A percentile compares a stretch with the other conserved stretches of the same genome.
Conservation (phyloP, 2,329 filamentous ascomycete genomes). For the Colletotrichum chlorophyti region DNA sequence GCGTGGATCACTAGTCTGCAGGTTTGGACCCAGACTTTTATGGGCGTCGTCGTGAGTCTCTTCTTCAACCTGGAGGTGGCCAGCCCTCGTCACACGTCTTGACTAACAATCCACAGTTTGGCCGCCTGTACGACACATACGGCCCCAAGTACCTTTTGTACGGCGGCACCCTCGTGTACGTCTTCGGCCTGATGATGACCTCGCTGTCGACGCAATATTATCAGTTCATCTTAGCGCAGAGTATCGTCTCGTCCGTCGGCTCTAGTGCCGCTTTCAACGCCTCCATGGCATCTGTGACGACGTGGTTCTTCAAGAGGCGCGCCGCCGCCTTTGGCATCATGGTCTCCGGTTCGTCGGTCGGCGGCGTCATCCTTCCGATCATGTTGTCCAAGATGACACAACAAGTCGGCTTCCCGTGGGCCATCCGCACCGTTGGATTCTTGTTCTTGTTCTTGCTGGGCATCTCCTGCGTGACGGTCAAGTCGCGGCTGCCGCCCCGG, state of each 20-base stretch:
- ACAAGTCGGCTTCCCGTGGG: constrained; percentile 53
- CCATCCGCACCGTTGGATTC: constrained; percentile 54
- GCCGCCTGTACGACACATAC: constrained; percentile 69
- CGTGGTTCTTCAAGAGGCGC: constrained; percentile 60
- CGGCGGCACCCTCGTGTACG: constrained; percentile 60
- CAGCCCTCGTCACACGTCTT: too few species aligned
- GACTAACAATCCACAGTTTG: constrained; percentile 44
- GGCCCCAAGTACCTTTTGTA: constrained; percentile 66
- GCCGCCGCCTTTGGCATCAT: constrained; percentile 61
- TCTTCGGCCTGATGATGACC: constrained; percentile 72
- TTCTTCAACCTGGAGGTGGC: constrained; percentile 28
- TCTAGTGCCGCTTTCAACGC: constrained; percentile 51
- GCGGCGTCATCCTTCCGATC: constrained; percentile 66
- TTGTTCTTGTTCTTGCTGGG: constrained; percentile 48
- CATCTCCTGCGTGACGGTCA: constrained; percentile 44
- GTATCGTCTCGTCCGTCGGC: constrained; percentile 48
- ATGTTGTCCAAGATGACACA: constrained; percentile 63
- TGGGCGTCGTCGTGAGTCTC: constrained; percentile 52
- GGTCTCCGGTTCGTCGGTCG: constrained; percentile 60
- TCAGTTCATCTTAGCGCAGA: constrained; percentile 51
- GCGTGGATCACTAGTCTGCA: constrained; percentile 67
- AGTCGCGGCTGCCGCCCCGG: constrained; percentile 51
- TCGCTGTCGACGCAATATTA: constrained; percentile 55
- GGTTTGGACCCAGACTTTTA: constrained; percentile 54
- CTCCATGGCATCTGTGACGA: constrained; percentile 49